Conservation (phyloP, 345 rosid species). For the Brassica juncea region DNA sequence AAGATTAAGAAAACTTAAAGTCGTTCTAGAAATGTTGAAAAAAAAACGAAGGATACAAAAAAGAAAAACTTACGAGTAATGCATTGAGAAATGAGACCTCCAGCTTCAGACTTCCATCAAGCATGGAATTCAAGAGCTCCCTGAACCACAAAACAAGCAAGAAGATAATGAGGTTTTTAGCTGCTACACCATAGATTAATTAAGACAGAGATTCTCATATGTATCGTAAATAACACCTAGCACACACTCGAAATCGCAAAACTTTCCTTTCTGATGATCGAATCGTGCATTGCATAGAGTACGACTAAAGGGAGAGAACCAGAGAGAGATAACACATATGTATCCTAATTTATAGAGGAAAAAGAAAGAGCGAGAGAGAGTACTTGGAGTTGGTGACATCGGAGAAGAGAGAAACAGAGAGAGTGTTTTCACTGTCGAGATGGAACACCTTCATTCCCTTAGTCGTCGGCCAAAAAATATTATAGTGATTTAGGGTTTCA, state of each 20-base stretch:
- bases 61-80: slow-evolving; percentile 59
- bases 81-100: slow-evolving; percentile 89
- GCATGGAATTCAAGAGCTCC: slow-evolving; percentile 69
- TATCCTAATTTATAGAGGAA: too few species aligned
- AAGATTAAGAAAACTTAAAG: not conserved
- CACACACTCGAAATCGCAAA: too few species aligned
- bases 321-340: too few species aligned
- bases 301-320: too few species aligned
- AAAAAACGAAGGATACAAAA: not conserved
- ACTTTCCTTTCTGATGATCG: too few species aligned
- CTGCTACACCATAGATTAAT: too few species aligned
- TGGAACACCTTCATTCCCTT: slow-evolving; percentile 59
- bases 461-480: slow-evolving; percentile 16
- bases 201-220: not conserved
- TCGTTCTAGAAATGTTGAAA: not conserved
- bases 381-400: slow-evolving; percentile 83
- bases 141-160: slow-evolving; percentile 37
- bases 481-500: slow-evolving; percentile 37
- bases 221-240: not conserved
- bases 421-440: slow-evolving; percentile 48
- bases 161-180: too few species aligned
- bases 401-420: slow-evolving; percentile 65
- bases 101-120: slow-evolving; percentile 75
- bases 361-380: not conserved
- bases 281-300: too few species aligned